A percentile compares a stretch with the other conserved stretches of the same genome.
phyloP scores from a whole-genome alignment of 495 filamentous ascomycete genomes.

The Cetradonia linearis region DNA sequence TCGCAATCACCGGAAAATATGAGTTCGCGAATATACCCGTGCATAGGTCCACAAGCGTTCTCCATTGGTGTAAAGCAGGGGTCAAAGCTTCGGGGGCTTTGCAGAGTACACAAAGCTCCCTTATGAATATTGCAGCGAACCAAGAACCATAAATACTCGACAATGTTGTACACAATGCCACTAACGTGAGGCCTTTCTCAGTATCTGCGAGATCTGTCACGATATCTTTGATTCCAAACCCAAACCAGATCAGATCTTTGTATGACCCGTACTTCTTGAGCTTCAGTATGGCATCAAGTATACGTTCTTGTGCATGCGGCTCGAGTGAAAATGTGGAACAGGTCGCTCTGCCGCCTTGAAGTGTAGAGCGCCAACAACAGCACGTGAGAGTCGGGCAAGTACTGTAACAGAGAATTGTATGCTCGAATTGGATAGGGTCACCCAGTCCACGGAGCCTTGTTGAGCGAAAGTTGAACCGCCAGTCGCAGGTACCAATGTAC shows the following conservation, averaged over 20 bases:
- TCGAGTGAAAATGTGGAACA: conserved; percentile 10
- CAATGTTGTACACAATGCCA: conserved; percentile 18
- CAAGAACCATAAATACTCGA: conserved; percentile 10
- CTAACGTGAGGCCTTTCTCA: conserved; percentile 16
- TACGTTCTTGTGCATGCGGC: conserved; percentile 5
- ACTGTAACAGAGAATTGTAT: conserved; percentile 16
- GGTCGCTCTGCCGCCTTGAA: conserved; percentile 10
- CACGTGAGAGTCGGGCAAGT: conserved; percentile 12
- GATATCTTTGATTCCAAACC: conserved; percentile 23
- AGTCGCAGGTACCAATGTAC: background rate
- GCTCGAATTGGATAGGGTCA: conserved; percentile 12
- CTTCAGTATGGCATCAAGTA: conserved; percentile 8
- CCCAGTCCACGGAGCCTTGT: conserved; percentile 20
- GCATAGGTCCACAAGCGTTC: conserved; percentile 10
- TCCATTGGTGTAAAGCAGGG: conserved; percentile 13
- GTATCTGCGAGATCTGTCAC: conserved; percentile 19
- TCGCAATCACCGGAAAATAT: background rate
- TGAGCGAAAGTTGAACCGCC: conserved; percentile 7
- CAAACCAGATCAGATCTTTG: conserved; percentile 20
- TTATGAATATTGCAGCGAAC: conserved; percentile 11
- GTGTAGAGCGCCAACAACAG: conserved; percentile 18
- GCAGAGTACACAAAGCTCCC: conserved; percentile 4
- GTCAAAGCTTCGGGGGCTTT: conserved; percentile 10
- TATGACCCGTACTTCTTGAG: conserved; percentile 17
- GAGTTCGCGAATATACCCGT: conserved; percentile 1